These are phyloP conservation scores for Alternaria tenuissima DNA, from an alignment of 2,329 filamentous ascomycete genomes.

Conservation along the genomic window DNA sequence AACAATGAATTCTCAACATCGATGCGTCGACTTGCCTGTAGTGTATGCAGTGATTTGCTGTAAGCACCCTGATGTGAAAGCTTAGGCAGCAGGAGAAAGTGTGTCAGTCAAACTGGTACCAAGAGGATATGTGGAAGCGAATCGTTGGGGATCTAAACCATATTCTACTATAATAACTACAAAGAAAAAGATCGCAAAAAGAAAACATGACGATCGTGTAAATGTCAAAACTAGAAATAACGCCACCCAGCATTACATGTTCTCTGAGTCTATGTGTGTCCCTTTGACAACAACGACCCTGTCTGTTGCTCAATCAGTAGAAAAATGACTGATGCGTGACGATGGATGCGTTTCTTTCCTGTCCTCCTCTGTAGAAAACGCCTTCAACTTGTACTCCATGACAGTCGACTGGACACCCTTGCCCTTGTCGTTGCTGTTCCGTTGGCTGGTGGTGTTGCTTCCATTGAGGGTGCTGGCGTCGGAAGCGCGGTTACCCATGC, in stretches of 20 bases:
- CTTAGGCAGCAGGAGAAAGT: background rate
- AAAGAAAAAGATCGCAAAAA: background rate
- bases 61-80: background rate
- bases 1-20: background rate
- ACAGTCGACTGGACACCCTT: background rate
- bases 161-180: constrained; percentile 1
- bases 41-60: background rate
- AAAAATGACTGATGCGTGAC: background rate
- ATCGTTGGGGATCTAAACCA: background rate
- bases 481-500: background rate
- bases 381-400: constrained; percentile 3
- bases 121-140: background rate
- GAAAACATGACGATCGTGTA: background rate
- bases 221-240: background rate
- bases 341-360: constrained; percentile 2
- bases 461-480: background rate
- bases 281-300: background rate
- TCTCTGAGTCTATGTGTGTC: background rate
- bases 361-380: background rate
- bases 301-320: background rate
- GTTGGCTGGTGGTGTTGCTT: background rate
- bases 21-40: background rate
- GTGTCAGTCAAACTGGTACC: background rate
- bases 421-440: constrained; percentile 4
- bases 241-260: background rate